Conservation (phyloP, 768 basidiomycete genomes). For the Cubamyces sp. region DNA sequence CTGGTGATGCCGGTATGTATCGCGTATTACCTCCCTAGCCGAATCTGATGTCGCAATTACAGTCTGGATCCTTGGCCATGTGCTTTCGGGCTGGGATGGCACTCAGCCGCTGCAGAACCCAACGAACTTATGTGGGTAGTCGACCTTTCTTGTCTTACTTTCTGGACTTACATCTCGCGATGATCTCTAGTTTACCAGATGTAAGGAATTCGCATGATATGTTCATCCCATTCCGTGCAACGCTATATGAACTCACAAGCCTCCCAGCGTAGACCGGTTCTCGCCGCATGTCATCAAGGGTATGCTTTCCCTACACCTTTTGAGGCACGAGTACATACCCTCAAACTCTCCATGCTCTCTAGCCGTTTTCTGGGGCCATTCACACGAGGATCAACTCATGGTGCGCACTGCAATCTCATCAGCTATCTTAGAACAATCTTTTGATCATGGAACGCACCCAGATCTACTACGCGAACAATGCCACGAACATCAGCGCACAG, state of each 20-base stretch:
- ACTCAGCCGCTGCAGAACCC: constrained; percentile 64
- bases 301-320: constrained; percentile 38
- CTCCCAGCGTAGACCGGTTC: constrained; percentile 68
- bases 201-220: constrained; percentile 33
- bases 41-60: constrained; percentile 23
- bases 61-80: constrained; percentile 62
- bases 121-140: constrained; percentile 65
- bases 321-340: background rate
- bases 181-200: constrained; percentile 51
- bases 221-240: background rate
- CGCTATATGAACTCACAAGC: background rate
- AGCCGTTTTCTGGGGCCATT: constrained; percentile 82
- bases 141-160: background rate
- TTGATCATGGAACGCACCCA: constrained; percentile 29
- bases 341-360: constrained; percentile 15
- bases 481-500: constrained; percentile 55
- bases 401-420: constrained; percentile 38
- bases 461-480: constrained; percentile 79
- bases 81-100: constrained; percentile 72
- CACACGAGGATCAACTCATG: constrained; percentile 73
- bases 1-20: constrained; percentile 65
- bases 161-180: constrained; percentile 39
- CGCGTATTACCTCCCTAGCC: background rate
- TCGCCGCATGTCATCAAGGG: constrained; percentile 79
- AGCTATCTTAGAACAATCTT: background rate